Base-by-base conservation (phyloP, 768 basidiomycete genomes). In the Termitomyces sp. region DNA sequence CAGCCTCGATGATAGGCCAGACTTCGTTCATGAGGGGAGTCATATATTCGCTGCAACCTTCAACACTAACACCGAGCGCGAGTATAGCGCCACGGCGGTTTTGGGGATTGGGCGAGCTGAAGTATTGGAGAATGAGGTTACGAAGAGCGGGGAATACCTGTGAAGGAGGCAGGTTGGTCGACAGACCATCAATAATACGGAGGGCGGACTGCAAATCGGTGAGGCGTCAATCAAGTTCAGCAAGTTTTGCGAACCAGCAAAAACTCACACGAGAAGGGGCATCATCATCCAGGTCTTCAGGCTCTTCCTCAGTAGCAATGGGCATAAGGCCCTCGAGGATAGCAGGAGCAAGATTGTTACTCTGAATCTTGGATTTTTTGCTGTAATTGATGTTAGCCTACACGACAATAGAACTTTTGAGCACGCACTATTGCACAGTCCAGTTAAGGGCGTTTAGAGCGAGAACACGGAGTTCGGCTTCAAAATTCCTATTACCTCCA, bases 31-130 rank as follows among this genome's bases (percentile, higher is more conserved):
- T 93, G 64, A 94, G 81, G 9, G 95, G 93, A 35, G 93, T 92
- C 85, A 99, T 98, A 75, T 78, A 98, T 77, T 98, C 95, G 74
- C 90, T 92, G 78, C 96, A 98, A 18, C 97, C 97, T 71, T 99
- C 97, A 57, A 98, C 94, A 46, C 87, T 85, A 51, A 98, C 92
- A 62, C 97, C 97, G 51, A 99, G 85, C 1, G 95, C 91, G 66
- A 96, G 92, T 76, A 98, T 88, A 8, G 94, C 96, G 49, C 92
- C 91, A 54, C 96, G 94, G 33, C 97, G 88, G 66, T 85, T 76
- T 53, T 80, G 76, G 0, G 93, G 81, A 63, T 98, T 87, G 7
- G 84, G 72, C 2, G 93, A 94, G 7, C 79, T 76, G 74, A 94
- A 91, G 74, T 95, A 98, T 56, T 88, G 81, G 60, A 87, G 80